These are phyloP conservation scores for Astrocystis sublimbata DNA, from an alignment of 495 filamentous ascomycete genomes.

Conservation along the genomic window DNA sequence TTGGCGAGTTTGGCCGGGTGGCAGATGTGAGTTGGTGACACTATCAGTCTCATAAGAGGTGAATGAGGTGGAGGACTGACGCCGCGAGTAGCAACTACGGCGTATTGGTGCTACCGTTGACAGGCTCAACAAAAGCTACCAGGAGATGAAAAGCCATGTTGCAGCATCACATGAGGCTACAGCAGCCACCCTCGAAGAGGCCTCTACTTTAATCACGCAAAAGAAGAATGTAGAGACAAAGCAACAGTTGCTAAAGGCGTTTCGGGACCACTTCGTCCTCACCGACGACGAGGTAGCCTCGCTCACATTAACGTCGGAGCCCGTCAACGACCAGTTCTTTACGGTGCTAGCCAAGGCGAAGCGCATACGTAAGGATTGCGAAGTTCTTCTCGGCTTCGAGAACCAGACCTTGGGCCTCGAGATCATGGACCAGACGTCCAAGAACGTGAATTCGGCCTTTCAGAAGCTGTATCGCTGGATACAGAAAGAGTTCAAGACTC, in stretches of 20 bases:
- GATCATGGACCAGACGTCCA: conserved; percentile 86
- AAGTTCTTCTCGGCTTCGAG: conserved; percentile 85
- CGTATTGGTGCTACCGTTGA: conserved; percentile 78
- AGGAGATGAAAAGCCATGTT: conserved; percentile 78
- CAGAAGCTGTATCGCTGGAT: conserved; percentile 96
- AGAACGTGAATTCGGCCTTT: conserved; percentile 84
- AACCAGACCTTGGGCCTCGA: conserved; percentile 84
- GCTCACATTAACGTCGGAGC: conserved; percentile 73
- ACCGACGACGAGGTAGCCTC: conserved; percentile 73
- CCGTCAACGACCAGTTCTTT: conserved; percentile 88
- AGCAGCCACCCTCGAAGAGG: conserved; percentile 74
- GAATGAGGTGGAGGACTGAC: conserved; percentile 10
- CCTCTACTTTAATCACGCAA: conserved; percentile 69
- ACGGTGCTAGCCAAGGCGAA: conserved; percentile 76
- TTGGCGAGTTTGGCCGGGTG: conserved; percentile 86
- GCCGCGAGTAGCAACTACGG: conserved; percentile 69
- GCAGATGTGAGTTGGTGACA: conserved; percentile 66
- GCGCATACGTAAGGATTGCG: conserved; percentile 82
- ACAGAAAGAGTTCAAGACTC: conserved; percentile 85
- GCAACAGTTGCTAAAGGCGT: conserved; percentile 77
- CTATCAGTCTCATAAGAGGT: not conserved
- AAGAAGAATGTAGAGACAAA: conserved; percentile 81
- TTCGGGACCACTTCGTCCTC: conserved; percentile 81
- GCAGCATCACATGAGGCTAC: conserved; percentile 73
- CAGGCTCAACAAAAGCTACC: conserved; percentile 76